Evolutionary conservation across 768 basidiomycete genomes (phyloP), one percentile per base, ranked within the genome.

Genomic region (Nidularia pulvinata): DNA sequence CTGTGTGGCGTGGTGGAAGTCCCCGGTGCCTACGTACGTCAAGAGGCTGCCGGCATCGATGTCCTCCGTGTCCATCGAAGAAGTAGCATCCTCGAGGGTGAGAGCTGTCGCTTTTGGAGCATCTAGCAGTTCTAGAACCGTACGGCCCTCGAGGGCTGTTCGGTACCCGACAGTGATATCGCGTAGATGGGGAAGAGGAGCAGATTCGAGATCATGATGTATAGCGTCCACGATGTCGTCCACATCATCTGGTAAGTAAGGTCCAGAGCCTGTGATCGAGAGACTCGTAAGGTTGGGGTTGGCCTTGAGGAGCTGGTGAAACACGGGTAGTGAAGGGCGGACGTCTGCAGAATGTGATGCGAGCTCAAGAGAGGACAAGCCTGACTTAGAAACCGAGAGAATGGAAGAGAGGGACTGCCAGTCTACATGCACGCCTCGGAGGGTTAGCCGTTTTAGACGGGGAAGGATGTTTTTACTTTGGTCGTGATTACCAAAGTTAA

Each of bases 381-480:
- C 61, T 4, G 50, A 56, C 7, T 49, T 52, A 9, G 61, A 64
- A 37, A 52, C 44, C 0, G 57, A 53, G 10, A 76, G 61, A n/a
- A 71, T 61, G 48, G 57, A 48, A 33, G 73, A 69, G 42, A 82
- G 76, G 22, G 72, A 63, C 2, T 65, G 49, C 84, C 81, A 86
- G 42, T 82, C 70, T 33, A 80, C 71, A 61, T 85, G 84, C 3
- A 87, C 82, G 19, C 85, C 85, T 51, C 74, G 71, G 10, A 86
- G 78, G 1, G 68, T 69, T 19, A 86, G 72, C 37, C 74, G 66
- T n/a, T 69, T 71, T 14, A 87, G 67, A 22, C 65, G 63, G n/a
- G 84, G 78, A 7, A 78, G 67, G 35, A 73, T 61, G 42, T 64
- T 57, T 44, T 48, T 53, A 6, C 43, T 53, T 25, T 50, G 46